Conservation (phyloP, 495 filamentous ascomycete genomes). For the Penicillium atrosanguineum region DNA sequence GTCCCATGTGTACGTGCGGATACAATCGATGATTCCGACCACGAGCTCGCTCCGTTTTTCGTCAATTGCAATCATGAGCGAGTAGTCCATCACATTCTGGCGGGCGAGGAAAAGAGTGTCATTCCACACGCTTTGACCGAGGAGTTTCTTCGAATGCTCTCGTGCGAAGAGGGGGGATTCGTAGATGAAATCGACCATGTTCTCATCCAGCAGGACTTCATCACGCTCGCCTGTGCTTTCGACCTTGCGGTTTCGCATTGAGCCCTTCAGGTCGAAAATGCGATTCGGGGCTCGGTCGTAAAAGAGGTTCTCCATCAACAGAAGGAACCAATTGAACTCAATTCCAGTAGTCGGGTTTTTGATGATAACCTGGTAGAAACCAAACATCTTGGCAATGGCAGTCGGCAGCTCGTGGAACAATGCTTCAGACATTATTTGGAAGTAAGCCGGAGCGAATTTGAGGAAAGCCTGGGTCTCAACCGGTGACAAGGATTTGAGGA, state of each 20-base stretch:
- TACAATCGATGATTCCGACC: slow-evolving; percentile 97
- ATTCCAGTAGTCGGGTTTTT: slow-evolving; percentile 89
- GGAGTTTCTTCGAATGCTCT: slow-evolving; percentile 86
- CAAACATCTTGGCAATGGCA: slow-evolving; percentile 98
- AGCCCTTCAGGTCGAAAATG: slow-evolving; percentile 98
- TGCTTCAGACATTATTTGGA: slow-evolving; percentile 92
- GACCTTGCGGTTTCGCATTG: slow-evolving; percentile 96
- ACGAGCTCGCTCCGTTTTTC: slow-evolving; percentile 85
- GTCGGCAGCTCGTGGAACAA: slow-evolving; percentile 95
- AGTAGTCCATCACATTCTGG: slow-evolving; percentile 99
- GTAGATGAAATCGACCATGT: slow-evolving; percentile 99
- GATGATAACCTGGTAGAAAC: slow-evolving; percentile 96
- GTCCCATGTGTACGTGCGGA: slow-evolving; percentile 98
- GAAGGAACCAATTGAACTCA: slow-evolving; percentile 91
- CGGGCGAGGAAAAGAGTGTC: slow-evolving; percentile 90
- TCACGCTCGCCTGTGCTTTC: slow-evolving; percentile 92
- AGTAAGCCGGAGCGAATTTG: slow-evolving; percentile 93
- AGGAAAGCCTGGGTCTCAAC: slow-evolving; percentile 93
- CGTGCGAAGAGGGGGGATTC: slow-evolving; percentile 92
- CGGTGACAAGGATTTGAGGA: slow-evolving; percentile 83
- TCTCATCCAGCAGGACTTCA: slow-evolving; percentile 95
- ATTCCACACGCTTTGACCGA: slow-evolving; percentile 86
- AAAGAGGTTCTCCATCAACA: slow-evolving; percentile 98
- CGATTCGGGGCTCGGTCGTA: slow-evolving; percentile 88
- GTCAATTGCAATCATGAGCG: slow-evolving; percentile 96